Evolutionary conservation across 768 basidiomycete genomes (phyloP).

Genomic region (Xerocomellus amylosporus): DNA sequence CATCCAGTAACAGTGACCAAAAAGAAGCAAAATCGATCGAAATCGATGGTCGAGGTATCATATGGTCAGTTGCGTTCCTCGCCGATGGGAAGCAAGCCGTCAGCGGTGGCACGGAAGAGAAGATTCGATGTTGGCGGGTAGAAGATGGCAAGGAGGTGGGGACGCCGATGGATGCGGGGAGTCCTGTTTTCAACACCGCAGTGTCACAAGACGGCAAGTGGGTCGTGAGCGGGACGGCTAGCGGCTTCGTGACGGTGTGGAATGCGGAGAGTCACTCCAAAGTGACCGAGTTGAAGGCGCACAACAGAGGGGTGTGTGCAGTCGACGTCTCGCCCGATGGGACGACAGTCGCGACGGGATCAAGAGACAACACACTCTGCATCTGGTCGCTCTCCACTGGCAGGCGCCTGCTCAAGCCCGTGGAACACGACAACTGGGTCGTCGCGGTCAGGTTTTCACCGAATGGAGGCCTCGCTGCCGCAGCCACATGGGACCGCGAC

Average conservation of each 20-base stretch:
- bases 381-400: background rate
- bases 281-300: background rate
- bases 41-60: background rate
- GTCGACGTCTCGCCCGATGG: constrained; percentile 7
- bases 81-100: background rate
- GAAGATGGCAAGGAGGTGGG: background rate
- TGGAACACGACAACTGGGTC: background rate
- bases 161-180: too few species aligned
- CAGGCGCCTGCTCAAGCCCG: background rate
- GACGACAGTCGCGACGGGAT: background rate
- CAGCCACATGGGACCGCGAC: background rate
- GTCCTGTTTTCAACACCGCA: background rate
- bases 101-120: background rate
- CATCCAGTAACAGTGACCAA: background rate
- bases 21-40: background rate
- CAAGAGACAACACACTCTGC: background rate
- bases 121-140: background rate
- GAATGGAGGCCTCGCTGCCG: background rate
- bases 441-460: background rate
- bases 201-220: background rate
- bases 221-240: background rate
- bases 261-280: background rate
- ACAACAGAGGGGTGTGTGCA: background rate
- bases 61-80: background rate
- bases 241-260: background rate